Base-by-base conservation (phyloP, 495 filamentous ascomycete species). In the Penicillium canariense region DNA sequence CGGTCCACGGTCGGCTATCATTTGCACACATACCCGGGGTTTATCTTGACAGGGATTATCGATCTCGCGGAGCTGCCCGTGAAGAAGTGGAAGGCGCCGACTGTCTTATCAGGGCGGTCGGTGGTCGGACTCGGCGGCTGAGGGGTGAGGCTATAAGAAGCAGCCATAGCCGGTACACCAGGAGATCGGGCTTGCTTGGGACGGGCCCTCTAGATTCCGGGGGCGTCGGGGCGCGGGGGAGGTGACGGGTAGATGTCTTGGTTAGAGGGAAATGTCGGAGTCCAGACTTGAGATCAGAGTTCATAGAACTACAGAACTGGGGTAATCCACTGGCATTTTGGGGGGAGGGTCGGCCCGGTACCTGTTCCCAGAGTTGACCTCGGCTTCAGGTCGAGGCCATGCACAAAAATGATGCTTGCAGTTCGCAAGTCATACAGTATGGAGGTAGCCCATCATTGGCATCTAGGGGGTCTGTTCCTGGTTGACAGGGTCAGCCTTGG, bases 61-160 rank as follows among this genome's bases (percentile, higher is more conserved):
- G 15, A 42, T 47, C n/a, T 52, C 48, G 28, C 60, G 60, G 60
- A 62, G 60, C 3, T 17, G 22, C 39, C 60, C 60, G 60, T 47
- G 9, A 8, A n/a, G 1, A 35, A 26, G 52, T 62, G 60, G 60
- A 62, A 50, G 55, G 52, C 55, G 55, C 60, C 60, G 60, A 56
- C 23, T 6, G 58, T 25, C 53, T 50, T 59, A 50, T 54, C 39
- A n/a, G 12, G 34, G n/a, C 38, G 17, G 8, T 42, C 5, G 38
- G 18, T 18, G 10, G 5, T 42, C 10, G 10, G 20, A 23, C 38
- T 10, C 3, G 38, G 38, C 11, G 20, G 20, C 38, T 42, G 43
- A 46, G 43, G 43, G 43, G 25, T 28, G 43, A 46, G n/a, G 25
- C 43, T 46, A 46, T 46, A 35, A 34, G 28, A 48, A 34, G 46